Evolutionary conservation across 2,329 filamentous ascomycete species (phyloP), one percentile per base, ranked within the genome.

Genomic region (Beauveria sp.): DNA sequence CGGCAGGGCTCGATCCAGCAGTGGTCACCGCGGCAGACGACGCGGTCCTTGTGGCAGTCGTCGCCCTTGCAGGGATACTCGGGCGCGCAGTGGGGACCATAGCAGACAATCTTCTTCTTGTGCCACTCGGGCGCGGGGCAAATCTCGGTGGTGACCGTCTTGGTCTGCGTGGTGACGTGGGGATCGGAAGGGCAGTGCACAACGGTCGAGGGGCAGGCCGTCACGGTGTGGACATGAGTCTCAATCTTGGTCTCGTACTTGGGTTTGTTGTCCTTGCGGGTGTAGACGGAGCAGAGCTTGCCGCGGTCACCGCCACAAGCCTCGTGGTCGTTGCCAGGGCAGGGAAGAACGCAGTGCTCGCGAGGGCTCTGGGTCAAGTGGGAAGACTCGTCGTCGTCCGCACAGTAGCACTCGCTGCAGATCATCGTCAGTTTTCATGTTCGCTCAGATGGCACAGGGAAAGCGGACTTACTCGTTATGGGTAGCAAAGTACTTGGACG

Each of bases 31-130:
- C 66, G 2, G 71, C 73, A 75, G 66, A 72, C 66, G 62, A 73
- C 67, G 14, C 72, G 71, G 55, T 71, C 63, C 61, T 64, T 63
- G 61, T 69, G 63, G 66, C 66, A 68, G 30, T 70, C 61, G 37
- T 69, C 66, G 20, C 64, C 64, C 53, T 63, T 18, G 68, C 65
- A 69, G 52, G 68, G 66, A 64, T 66, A 63, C 61, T 70, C 70
- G 37, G 65, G 67, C 40, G 63, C 59, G 66, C 74, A 76, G 65
- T 66, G 53, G 24, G 69, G 70, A 28, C 72, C 72, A 62, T 68
- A 69, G 67, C 73, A 74, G 67, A 73, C 68, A 20, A 75, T 67
- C 65, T 69, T 70, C 67, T 72, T 70, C 64, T 67, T 65, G 64
- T 68, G 63, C 65, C 65, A 68, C 58, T 67, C 65, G 46, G 70